Percentiles rank a stretch among this genome's conserved stretches.
Conservation (phyloP, 2,329 filamentous ascomycete species). For the Ophiosphaerella narmari region DNA sequence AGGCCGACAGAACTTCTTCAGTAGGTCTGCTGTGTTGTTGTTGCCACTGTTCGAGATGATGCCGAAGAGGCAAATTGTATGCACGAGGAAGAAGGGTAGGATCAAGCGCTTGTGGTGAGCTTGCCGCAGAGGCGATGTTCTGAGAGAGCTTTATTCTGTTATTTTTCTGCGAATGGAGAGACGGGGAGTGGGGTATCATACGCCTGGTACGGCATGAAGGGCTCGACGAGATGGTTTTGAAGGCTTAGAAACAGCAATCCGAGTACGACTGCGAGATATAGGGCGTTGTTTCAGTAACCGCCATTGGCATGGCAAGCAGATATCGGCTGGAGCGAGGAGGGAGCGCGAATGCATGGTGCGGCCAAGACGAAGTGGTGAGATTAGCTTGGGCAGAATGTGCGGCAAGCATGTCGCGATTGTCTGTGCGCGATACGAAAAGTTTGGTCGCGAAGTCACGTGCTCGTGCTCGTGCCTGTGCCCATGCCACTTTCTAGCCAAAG, state of each 20-base stretch:
- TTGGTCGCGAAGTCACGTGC: constrained; percentile 25
- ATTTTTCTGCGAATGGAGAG: constrained; percentile 3
- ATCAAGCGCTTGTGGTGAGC: constrained; percentile 10
- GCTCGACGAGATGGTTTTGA: constrained; percentile 17
- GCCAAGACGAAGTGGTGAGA: constrained; percentile 6
- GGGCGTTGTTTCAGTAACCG: constrained; percentile 15
- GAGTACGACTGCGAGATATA: background rate
- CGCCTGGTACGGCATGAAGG: constrained; percentile 26
- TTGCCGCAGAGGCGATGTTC: constrained; percentile 3
- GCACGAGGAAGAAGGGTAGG: constrained; percentile 19
- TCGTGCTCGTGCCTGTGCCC: no score
- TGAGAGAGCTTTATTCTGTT: constrained; percentile 21
- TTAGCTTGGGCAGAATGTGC: constrained; percentile 9
- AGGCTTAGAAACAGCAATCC: constrained; percentile 11
- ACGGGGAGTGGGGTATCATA: constrained; percentile 13
- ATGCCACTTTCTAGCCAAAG: constrained; percentile 3
- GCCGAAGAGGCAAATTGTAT: constrained; percentile 25
- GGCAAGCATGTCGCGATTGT: constrained; percentile 19
- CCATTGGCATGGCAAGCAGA: constrained; percentile 35
- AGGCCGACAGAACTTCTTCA: constrained; percentile 34
- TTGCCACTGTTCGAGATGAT: constrained; percentile 51
- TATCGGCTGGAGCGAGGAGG: constrained; percentile 12
- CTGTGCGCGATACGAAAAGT: constrained; percentile 21
- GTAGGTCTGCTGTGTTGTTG: constrained; percentile 43
- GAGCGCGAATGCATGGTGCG: constrained; percentile 23